Evolutionary conservation across 1,284 basidiomycete species (phyloP), one percentile per base, ranked within the genome.

Genomic region (Rhodotorula sp.): DNA sequence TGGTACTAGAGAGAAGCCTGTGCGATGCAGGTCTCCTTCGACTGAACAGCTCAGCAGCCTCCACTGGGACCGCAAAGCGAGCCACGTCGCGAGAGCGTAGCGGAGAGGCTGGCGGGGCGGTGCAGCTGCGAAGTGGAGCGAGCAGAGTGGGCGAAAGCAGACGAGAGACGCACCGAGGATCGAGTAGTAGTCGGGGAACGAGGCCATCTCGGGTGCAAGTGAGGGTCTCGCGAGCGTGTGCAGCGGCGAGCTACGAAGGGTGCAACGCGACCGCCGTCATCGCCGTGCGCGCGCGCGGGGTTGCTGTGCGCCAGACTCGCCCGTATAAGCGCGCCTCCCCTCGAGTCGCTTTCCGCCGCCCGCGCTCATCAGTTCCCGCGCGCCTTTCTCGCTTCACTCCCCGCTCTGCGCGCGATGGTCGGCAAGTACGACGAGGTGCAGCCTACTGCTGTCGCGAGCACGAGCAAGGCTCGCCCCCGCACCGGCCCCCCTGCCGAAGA

Each of bases 141-240:
- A 12, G 44, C 21, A 21, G n/a, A 19, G 16, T 27, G 23, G 8
- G 45, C 7, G 19, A 25, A 9, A 10, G 61, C 19, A 12, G 7
- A 25, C 2, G 4, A 4, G 25, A 3, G 54, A 49, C 45, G 25
- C 19, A 66, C 69, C 73, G 25, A 77, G 73, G 67, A 77, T 73
- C 10, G 55, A 53, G 62, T 77, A 77, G 66, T 77, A 77, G 64
- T 77, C 75, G 25, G 75, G 75, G 56, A 77, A 77, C 16, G 66
- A 60, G 5, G 25, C 53, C 62, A 61, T 53, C 19, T 14, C 27
- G 48, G 13, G 49, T 17, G n/a, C 25, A 25, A 56, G 34, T 23
- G 12, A 23, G 42, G 17, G 41, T 7, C 34, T 34, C 34, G 34
- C 34, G 34, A 34, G 34, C 34, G 34, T 34, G 34, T 34, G 34